phyloP scores from a whole-genome alignment of 2,329 filamentous ascomycete genomes.

The Tolypocladium paradoxum region DNA sequence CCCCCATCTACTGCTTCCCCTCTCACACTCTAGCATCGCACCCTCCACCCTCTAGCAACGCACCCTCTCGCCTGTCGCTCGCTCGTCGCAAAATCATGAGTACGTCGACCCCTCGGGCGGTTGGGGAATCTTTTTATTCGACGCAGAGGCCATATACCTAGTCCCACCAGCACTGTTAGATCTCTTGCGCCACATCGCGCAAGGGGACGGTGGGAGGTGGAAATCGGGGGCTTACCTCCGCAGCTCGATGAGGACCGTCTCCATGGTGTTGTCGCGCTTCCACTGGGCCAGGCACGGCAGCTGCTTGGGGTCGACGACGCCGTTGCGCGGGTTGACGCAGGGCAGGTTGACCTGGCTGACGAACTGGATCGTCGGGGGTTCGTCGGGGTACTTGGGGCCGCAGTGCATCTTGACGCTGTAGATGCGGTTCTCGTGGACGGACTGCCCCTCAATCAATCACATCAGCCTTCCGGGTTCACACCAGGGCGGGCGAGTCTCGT shows the following conservation, averaged over 20 bases:
- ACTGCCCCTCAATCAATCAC: conserved; percentile 35
- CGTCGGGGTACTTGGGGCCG: conserved; percentile 77
- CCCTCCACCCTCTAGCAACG: background rate
- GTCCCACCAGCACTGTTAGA: background rate
- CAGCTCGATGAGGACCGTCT: conserved; percentile 81
- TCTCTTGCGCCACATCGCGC: background rate
- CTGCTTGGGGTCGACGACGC: conserved; percentile 74
- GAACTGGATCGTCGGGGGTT: conserved; percentile 83
- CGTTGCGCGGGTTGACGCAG: conserved; percentile 72
- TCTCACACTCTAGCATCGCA: background rate
- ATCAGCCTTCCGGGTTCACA: background rate
- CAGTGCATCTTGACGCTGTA: conserved; percentile 98
- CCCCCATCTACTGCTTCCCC: background rate
- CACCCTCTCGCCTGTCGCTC: background rate
- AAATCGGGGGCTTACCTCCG: conserved; percentile 47
- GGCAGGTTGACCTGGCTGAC: conserved; percentile 94
- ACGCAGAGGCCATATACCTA: conserved; percentile 85
- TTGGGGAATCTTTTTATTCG: conserved; percentile 92
- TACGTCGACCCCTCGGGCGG: conserved; percentile 69
- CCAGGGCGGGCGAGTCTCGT: background rate
- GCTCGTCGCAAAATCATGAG: conserved; percentile 12
- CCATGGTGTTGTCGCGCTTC: conserved; percentile 91
- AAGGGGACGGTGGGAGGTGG: no score
- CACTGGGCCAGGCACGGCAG: conserved; percentile 80
- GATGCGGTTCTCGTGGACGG: conserved; percentile 96